Base-by-base conservation (phyloP, 2,329 filamentous ascomycete species). In the Sporothrix protearum region DNA sequence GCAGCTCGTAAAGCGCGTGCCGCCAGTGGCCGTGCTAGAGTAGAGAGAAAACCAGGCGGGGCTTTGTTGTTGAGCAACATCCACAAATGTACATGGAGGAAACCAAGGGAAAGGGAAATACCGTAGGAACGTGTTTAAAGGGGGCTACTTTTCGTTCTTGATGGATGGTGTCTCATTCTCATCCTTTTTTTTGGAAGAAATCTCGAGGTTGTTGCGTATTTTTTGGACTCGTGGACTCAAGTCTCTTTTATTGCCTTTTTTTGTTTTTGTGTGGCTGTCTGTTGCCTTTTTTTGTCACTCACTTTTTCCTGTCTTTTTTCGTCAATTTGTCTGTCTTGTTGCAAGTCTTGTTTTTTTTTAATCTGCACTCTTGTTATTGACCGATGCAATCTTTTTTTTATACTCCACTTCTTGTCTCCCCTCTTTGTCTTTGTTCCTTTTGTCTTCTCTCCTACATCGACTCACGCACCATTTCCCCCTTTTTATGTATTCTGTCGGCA, bases 1-100 rank as follows among this genome's bases (percentile, higher is more conserved):
- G 72, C 73, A 73, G 67, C 68, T 42, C 25, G 8, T 74, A 73
- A 66, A n/a, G n/a, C n/a, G 53, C 25, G 61, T 1, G 19, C 33
- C 30, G 42, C 19, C 12, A 14, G 39, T 42, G 10, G 9, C 12
- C 4, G 10, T 45, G 10, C 14, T 19, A 3, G 42, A 47, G n/a
- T 4, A 19, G 0, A 47, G 19, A 47, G 14, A 4, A 16, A 47
- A n/a, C n/a, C n/a, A 16, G 42, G 42, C 12, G 6, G 42, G 14
- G 10, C 42, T 14, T 4, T 47, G 42, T 47, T 47, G 42, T 47
- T 47, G 42, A 47, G 42, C 42, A 33, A 59, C 25, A 36, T 36
- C 10, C 42, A 19, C 42, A 47, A 47, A 19, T 63, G 59, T 63
- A 63, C 59, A 63, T 63, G 59, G 36, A 42, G 59, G 59, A 63